These are phyloP conservation scores for Alternaria dauci DNA, from an alignment of 2,329 filamentous ascomycete species.

Conservation along the genomic window DNA sequence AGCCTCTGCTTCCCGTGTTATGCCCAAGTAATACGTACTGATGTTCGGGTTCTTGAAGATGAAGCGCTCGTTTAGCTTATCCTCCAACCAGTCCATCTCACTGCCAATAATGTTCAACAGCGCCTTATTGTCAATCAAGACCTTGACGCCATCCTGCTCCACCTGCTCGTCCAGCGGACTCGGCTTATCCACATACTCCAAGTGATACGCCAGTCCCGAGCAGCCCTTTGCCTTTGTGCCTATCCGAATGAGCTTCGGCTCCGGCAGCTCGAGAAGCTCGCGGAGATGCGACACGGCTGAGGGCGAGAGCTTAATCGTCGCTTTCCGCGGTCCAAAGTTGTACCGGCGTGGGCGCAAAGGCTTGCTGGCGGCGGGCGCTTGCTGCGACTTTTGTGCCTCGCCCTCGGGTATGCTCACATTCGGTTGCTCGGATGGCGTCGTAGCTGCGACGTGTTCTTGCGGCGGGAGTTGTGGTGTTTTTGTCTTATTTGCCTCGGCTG, in stretches of 20 bases:
- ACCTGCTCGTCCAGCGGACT: constrained; percentile 89
- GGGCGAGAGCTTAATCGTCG: constrained; percentile 85
- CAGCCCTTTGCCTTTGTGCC: constrained; percentile 94
- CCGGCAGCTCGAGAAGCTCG: constrained; percentile 79
- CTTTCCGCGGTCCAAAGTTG: constrained; percentile 83
- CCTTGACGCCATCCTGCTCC: constrained; percentile 94
- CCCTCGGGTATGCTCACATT: constrained; percentile 65
- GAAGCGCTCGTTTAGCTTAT: constrained; percentile 90
- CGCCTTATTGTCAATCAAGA: constrained; percentile 96
- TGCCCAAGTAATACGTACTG: constrained; percentile 73
- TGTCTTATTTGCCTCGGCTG: constrained; percentile 58
- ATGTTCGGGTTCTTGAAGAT: constrained; percentile 98
- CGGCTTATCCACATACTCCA: constrained; percentile 94
- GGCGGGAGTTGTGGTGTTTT: constrained; percentile 53
- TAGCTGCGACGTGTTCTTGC: constrained; percentile 27
- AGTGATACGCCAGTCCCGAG: constrained; percentile 89
- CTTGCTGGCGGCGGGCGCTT: constrained; percentile 56
- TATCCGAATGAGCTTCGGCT: constrained; percentile 92
- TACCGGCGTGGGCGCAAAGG: constrained; percentile 65
- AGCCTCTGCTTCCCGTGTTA: constrained; percentile 18
- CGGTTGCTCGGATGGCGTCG: constrained; percentile 38
- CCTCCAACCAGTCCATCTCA: constrained; percentile 99
- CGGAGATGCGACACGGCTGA: constrained; percentile 81
- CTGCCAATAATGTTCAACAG: constrained; percentile 97
- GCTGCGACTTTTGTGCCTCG: constrained; percentile 69